Evolutionary conservation across 2,329 filamentous ascomycete species (phyloP).

Genomic region (Microascus cirrosus): DNA sequence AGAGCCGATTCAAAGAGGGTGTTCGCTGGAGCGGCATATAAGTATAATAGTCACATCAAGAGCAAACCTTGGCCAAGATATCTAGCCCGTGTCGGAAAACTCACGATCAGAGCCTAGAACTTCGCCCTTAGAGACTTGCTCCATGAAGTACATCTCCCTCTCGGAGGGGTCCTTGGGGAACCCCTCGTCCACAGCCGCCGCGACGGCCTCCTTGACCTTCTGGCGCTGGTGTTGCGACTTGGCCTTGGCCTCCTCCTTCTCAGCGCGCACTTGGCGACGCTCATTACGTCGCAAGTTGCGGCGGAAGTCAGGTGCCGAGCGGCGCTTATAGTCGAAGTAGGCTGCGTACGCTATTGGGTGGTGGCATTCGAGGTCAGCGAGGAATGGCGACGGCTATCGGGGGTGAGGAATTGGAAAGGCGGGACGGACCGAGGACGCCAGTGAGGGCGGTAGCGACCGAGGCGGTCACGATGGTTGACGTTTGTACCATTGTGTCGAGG

Average conservation of each 20-base stretch:
- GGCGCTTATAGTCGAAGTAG: conserved; percentile 60
- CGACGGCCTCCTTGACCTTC: conserved; percentile 63
- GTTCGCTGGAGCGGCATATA: neutral
- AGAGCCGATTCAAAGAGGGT: conserved; percentile 65
- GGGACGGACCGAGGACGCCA: conserved; percentile 43
- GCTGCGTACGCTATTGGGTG: conserved; percentile 45
- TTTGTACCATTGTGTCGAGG: conserved; percentile 29
- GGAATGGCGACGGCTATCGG: neutral
- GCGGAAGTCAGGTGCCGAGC: conserved; percentile 53
- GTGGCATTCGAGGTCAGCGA: conserved; percentile 4
- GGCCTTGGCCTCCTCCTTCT: conserved; percentile 61
- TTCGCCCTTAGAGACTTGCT: conserved; percentile 86
- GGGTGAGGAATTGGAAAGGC: neutral
- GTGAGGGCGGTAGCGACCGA: conserved; percentile 50
- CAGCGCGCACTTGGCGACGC: conserved; percentile 57
- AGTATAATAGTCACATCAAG: neutral
- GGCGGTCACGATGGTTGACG: conserved; percentile 46
- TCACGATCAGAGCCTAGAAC: conserved; percentile 70
- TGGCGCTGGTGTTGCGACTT: conserved; percentile 57
- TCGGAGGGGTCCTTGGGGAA: conserved; percentile 87
- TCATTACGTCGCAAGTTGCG: conserved; percentile 63
- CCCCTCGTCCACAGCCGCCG: conserved; percentile 78
- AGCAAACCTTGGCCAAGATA: neutral
- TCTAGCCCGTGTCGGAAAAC: conserved; percentile 16
- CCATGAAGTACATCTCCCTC: conserved; percentile 93